Evolutionary conservation across 2,329 filamentous ascomycete species (phyloP).

Genomic region (Zopfia rhizophila): DNA sequence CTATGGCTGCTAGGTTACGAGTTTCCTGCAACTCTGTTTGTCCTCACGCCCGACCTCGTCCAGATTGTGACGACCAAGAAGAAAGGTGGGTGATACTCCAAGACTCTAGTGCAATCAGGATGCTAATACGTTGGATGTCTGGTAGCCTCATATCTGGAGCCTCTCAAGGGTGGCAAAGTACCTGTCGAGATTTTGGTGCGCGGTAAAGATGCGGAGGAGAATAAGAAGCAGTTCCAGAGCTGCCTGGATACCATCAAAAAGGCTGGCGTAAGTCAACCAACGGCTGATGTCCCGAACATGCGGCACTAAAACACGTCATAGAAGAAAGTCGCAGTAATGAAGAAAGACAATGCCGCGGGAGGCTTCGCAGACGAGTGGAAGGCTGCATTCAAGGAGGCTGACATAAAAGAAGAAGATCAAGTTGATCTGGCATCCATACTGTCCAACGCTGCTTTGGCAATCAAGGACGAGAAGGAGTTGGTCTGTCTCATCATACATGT

Average conservation of each 20-base stretch:
- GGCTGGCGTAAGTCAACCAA: slow-evolving; percentile 74
- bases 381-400: slow-evolving; percentile 74
- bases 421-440: slow-evolving; percentile 86
- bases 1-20: slow-evolving; percentile 99
- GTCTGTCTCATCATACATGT: slow-evolving; percentile 52
- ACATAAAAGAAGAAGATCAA: slow-evolving; percentile 86
- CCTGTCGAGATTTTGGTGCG: slow-evolving; percentile 91
- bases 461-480: slow-evolving; percentile 95
- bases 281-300: background rate
- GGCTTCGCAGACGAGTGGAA: slow-evolving; percentile 98
- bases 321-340: slow-evolving; percentile 89
- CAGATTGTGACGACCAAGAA: slow-evolving; percentile 96
- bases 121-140: slow-evolving; percentile 46
- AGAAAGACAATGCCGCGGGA: slow-evolving; percentile 85
- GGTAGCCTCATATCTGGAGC: slow-evolving; percentile 89
- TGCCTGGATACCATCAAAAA: slow-evolving; percentile 87
- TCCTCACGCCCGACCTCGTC: slow-evolving; percentile 87
- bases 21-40: slow-evolving; percentile 93
- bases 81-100: slow-evolving; percentile 74
- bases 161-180: slow-evolving; percentile 89
- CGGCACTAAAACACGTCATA: slow-evolving; percentile 46
- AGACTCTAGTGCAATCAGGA: slow-evolving; percentile 9
- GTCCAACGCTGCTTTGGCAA: slow-evolving; percentile 83
- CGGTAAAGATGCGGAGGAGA: slow-evolving; percentile 90
- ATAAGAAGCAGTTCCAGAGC: slow-evolving; percentile 88